Evolutionary conservation across 2,329 filamentous ascomycete species (phyloP).

Genomic region (Hortaea werneckii): DNA sequence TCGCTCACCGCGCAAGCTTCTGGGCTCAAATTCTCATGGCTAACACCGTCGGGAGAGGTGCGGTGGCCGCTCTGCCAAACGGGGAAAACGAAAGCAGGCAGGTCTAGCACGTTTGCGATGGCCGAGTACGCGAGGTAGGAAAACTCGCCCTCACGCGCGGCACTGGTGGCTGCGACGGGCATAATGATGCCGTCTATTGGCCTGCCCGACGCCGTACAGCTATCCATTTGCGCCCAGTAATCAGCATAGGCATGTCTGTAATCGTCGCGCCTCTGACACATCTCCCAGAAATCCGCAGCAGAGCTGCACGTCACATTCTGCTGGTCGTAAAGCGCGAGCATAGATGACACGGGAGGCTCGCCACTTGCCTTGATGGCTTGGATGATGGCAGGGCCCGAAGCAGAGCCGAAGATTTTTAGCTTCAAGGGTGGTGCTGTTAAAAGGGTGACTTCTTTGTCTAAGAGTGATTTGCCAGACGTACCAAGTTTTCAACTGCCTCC

Average conservation of each 20-base stretch:
- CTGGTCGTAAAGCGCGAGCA: constrained; percentile 9
- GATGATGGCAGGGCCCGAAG: constrained; percentile 6
- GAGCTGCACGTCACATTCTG: not conserved
- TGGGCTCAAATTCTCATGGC: no score
- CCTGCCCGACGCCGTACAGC: constrained; percentile 6
- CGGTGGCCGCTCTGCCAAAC: not conserved
- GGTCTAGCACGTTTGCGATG: constrained; percentile 8
- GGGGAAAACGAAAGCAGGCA: constrained; percentile 7
- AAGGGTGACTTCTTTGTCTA: no score
- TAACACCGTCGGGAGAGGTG: no score
- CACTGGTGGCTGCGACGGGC: constrained; percentile 10
- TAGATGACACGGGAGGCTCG: constrained; percentile 12
- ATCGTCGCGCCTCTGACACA: constrained; percentile 7
- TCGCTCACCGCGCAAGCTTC: no score
- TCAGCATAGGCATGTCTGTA: constrained; percentile 9
- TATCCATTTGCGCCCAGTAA: constrained; percentile 10
- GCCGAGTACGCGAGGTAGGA: constrained; percentile 11
- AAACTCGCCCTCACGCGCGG: constrained; percentile 7
- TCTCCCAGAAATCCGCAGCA: constrained; percentile 12
- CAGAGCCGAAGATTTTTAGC: constrained; percentile 13
- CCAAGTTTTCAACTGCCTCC: constrained; percentile 9
- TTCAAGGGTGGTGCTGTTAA: no score
- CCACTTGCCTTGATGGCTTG: constrained; percentile 12
- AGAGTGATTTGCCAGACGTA: not conserved
- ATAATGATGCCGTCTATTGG: constrained; percentile 12